These are phyloP conservation scores for Glycine latifolia DNA, from an alignment of 306 rosid species.

Conservation along the genomic window DNA sequence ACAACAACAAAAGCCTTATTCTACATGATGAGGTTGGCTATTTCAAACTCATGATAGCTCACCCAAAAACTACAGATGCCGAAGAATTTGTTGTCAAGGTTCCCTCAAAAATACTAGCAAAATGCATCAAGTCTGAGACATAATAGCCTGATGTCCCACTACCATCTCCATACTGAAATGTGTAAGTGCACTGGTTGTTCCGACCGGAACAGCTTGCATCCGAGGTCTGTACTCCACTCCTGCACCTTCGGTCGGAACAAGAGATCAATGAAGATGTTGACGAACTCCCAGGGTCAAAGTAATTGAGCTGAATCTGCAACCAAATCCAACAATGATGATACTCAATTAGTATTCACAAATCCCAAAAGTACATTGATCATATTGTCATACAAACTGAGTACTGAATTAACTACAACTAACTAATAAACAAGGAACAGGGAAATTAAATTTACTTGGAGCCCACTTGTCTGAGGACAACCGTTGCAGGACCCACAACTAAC, in stretches of 20 bases:
- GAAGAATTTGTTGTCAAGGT: constrained; percentile 62
- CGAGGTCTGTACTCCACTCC: constrained; percentile 60
- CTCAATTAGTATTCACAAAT: background rate
- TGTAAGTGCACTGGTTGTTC: constrained; percentile 75
- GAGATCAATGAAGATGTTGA: constrained; percentile 71
- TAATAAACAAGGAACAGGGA: background rate
- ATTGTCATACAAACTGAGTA: background rate
- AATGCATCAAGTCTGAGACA: constrained; percentile 74
- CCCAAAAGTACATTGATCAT: background rate
- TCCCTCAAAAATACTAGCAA: constrained; percentile 64
- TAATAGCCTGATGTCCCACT: constrained; percentile 91
- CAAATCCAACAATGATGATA: constrained; percentile 27
- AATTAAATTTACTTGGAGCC: constrained; percentile 60
- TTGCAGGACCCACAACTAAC: constrained; percentile 88
- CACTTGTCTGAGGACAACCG: constrained; percentile 83
- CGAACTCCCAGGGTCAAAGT: constrained; percentile 80
- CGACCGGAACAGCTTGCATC: constrained; percentile 75
- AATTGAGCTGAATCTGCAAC: constrained; percentile 73
- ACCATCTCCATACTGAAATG: constrained; percentile 89
- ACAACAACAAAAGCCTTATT: background rate
- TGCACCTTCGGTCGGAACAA: constrained; percentile 78
- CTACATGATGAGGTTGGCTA: background rate
- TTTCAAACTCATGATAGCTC: constrained; percentile 37
- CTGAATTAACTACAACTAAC: constrained; percentile 19
- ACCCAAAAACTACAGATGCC: constrained; percentile 81